A percentile compares a stretch with the other conserved stretches of the same genome.
These are phyloP conservation scores for Xerocomus tenax DNA, from an alignment of 1,284 basidiomycete genomes.

Conservation along the genomic window DNA sequence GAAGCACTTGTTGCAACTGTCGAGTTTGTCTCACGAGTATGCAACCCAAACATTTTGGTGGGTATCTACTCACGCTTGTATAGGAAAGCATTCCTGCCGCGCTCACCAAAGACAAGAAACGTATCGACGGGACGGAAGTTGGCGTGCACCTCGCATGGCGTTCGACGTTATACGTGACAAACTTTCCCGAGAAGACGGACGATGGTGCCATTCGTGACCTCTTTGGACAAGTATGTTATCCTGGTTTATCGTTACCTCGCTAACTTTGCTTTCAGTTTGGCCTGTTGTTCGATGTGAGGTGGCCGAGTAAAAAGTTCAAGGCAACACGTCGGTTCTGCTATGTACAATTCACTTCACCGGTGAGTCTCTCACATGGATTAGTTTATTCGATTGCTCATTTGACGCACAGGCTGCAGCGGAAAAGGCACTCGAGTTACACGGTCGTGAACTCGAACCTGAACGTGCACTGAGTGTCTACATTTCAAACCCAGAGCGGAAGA, in stretches of 20 bases:
- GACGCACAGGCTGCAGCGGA: conserved; percentile 57
- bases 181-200: conserved; percentile 84
- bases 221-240: conserved; percentile 59
- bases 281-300: conserved; percentile 85
- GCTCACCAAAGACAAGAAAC: conserved; percentile 89
- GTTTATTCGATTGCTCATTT: not conserved
- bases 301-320: conserved; percentile 97
- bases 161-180: conserved; percentile 93
- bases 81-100: conserved; percentile 78
- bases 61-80: not conserved
- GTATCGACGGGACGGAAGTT: conserved; percentile 64
- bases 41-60: conserved; percentile 14
- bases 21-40: conserved; percentile 66
- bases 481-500: conserved; percentile 84
- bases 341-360: conserved; percentile 80
- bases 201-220: conserved; percentile 68
- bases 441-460: conserved; percentile 61
- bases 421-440: conserved; percentile 70
- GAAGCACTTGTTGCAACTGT: conserved; percentile 65
- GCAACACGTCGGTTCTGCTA: conserved; percentile 89
- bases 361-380: conserved; percentile 32
- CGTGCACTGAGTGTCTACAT: conserved; percentile 72
- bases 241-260: conserved; percentile 1
- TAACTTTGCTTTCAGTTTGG: conserved; percentile 56
- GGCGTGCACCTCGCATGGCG: conserved; percentile 85